These are phyloP conservation scores for Elsinoe perseae DNA, from an alignment of 2,329 filamentous ascomycete genomes.

Conservation along the genomic window DNA sequence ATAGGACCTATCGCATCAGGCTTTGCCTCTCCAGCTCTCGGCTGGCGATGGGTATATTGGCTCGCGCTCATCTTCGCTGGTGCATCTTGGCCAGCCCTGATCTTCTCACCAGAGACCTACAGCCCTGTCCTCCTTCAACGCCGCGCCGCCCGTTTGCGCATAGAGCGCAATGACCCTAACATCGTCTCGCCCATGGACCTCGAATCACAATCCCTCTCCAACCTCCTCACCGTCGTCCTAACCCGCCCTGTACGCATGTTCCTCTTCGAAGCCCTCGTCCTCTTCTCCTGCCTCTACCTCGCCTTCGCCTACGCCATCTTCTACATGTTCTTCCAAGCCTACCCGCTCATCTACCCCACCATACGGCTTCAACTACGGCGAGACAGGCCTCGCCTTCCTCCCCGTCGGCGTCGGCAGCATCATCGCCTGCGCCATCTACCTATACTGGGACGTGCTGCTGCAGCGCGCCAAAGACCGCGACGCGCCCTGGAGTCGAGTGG, in stretches of 20 bases:
- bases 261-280: slow-evolving; percentile 63
- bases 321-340: slow-evolving; percentile 71
- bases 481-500: slow-evolving; percentile 49
- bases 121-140: slow-evolving; percentile 25
- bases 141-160: slow-evolving; percentile 53
- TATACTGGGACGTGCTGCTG: slow-evolving; percentile 57
- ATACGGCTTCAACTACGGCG: slow-evolving; percentile 58
- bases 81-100: slow-evolving; percentile 21
- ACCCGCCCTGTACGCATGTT: slow-evolving; percentile 68
- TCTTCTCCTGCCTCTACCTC: slow-evolving; percentile 63
- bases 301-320: slow-evolving; percentile 56
- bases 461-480: slow-evolving; percentile 41
- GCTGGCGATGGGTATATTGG: slow-evolving; percentile 36
- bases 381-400: slow-evolving; percentile 60
- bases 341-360: slow-evolving; percentile 55
- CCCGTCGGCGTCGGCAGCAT: slow-evolving; percentile 58
- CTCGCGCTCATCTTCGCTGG: slow-evolving; percentile 20
- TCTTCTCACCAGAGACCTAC: slow-evolving; percentile 43
- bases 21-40: slow-evolving; percentile 49
- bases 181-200: slow-evolving; percentile 57
- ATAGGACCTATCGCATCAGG: slow-evolving; percentile 58
- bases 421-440: slow-evolving; percentile 53
- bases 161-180: slow-evolving; percentile 44
- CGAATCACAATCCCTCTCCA: slow-evolving; percentile 49
- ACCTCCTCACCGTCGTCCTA: slow-evolving; percentile 61